Evolutionary conservation across 2,329 filamentous ascomycete species (phyloP).

Genomic region (Diaporthe vexans): DNA sequence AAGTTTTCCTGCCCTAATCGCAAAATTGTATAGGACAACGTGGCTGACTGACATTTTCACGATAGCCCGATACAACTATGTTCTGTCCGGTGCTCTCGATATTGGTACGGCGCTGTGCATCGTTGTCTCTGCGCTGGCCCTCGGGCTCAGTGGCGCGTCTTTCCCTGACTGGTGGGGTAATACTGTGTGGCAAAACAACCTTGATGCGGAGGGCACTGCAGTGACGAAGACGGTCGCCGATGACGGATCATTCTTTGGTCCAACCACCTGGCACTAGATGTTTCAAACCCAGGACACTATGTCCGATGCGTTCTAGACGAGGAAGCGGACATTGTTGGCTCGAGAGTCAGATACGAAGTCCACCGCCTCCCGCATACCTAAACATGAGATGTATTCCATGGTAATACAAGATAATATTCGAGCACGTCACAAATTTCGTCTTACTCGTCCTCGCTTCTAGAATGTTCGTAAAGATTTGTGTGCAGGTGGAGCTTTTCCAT

Average conservation of each 20-base stretch:
- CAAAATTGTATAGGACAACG: neutral
- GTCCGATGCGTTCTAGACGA: neutral
- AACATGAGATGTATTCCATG: neutral
- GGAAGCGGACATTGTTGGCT: neutral
- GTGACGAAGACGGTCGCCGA: conserved; percentile 49
- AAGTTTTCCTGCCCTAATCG: conserved; percentile 38
- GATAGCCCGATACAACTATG: conserved; percentile 69
- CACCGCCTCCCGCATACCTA: neutral
- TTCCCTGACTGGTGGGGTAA: conserved; percentile 68
- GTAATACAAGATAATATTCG: neutral
- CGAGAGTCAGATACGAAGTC: neutral
- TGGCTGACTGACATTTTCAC: conserved; percentile 11
- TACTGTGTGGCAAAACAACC: conserved; percentile 39
- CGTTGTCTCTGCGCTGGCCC: conserved; percentile 63
- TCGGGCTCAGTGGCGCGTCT: conserved; percentile 59
- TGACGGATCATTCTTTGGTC: conserved; percentile 49
- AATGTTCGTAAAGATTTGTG: neutral
- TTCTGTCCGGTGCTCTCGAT: conserved; percentile 70
- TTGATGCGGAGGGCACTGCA: conserved; percentile 44
- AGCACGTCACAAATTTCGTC: neutral
- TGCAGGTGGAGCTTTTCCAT: neutral
- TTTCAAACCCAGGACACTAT: neutral
- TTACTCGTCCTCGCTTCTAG: too few relatives aligned
- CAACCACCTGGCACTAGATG: conserved; percentile 45
- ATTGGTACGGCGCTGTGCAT: conserved; percentile 71